These are phyloP conservation scores for Helotiales sp. DNA, from an alignment of 2,329 filamentous ascomycete species.

Conservation along the genomic window DNA sequence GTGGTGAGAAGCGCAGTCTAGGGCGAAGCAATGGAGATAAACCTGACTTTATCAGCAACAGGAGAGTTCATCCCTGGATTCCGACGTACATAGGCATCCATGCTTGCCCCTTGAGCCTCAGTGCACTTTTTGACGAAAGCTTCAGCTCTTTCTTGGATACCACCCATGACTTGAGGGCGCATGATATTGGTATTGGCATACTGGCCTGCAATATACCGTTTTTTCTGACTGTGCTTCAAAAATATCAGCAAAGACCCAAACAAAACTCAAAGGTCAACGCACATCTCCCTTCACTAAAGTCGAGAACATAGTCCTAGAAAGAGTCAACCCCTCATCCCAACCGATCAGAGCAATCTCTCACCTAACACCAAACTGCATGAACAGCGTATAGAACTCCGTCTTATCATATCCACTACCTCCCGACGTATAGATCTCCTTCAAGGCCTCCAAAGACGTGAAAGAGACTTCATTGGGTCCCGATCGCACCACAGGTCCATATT, in stretches of 20 bases:
- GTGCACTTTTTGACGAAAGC: slow-evolving; percentile 60
- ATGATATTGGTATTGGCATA: slow-evolving; percentile 73
- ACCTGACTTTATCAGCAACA: slow-evolving; percentile 25
- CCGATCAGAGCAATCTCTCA: slow-evolving; percentile 39
- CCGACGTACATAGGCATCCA: slow-evolving; percentile 64
- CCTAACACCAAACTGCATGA: slow-evolving; percentile 62
- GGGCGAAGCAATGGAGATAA: slow-evolving; percentile 66
- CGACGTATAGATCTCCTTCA: slow-evolving; percentile 68
- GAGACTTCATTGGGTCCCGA: slow-evolving; percentile 63
- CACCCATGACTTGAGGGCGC: slow-evolving; percentile 57
- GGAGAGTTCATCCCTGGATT: too few relatives aligned
- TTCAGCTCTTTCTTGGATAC: slow-evolving; percentile 61
- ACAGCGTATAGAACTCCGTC: slow-evolving; percentile 67
- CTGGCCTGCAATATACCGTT: slow-evolving; percentile 66
- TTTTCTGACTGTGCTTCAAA: slow-evolving; percentile 63
- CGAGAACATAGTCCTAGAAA: slow-evolving; percentile 47
- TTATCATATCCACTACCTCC: slow-evolving; percentile 69
- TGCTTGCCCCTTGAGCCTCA: slow-evolving; percentile 49
- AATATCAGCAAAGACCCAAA: neutral
- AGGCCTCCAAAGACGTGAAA: slow-evolving; percentile 59
- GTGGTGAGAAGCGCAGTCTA: slow-evolving; percentile 71
- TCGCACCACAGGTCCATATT: slow-evolving; percentile 62
- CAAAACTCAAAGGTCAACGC: slow-evolving; percentile 6
- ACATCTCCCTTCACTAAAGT: slow-evolving; percentile 41
- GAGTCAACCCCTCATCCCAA: neutral